Evolutionary conservation across 208 protist genomes (phyloP).

Genomic region (Trypanosoma cruzi): DNA sequence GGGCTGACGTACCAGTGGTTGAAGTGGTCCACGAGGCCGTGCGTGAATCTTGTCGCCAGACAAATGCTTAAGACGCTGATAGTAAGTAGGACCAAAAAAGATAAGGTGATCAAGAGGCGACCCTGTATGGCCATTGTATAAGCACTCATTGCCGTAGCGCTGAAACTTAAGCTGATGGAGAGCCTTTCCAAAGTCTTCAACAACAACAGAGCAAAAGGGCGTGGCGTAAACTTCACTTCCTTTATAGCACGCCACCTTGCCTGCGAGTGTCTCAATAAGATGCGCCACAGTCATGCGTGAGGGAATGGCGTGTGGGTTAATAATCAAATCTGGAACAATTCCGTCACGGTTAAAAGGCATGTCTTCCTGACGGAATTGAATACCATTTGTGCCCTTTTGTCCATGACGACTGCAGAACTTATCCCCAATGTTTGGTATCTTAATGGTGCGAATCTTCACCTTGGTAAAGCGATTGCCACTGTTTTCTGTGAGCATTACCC

Average conservation of each 20-base stretch:
- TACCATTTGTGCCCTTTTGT: constrained; percentile 98
- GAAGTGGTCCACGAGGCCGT: constrained; percentile 89
- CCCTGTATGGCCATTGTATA: constrained; percentile 97
- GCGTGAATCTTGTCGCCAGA: constrained; percentile 96
- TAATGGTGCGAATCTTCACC: constrained; percentile 93
- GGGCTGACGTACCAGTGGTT: constrained; percentile 94
- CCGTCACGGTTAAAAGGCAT: constrained; percentile 97
- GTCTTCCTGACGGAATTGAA: constrained; percentile 97
- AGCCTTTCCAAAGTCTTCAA: constrained; percentile 76
- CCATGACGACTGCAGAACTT: constrained; percentile 98
- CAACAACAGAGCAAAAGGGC: constrained; percentile 93
- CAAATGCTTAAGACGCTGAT: constrained; percentile 98
- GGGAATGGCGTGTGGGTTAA: constrained; percentile 99
- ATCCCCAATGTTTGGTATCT: constrained; percentile 98
- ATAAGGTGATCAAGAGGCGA: constrained; percentile 88
- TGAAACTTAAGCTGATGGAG: constrained; percentile 87
- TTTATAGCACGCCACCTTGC: constrained; percentile 71
- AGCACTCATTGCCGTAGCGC: constrained; percentile 85
- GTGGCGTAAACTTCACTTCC: constrained; percentile 94
- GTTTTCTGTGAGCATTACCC: constrained; percentile 95
- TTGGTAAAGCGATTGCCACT: constrained; percentile 92
- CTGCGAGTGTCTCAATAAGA: constrained; percentile 94
- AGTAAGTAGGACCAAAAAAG: constrained; percentile 97
- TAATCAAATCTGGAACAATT: constrained; percentile 98
- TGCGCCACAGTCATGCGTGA: constrained; percentile 99